Conservation (phyloP, 1,284 basidiomycete species). For the Ustilago nuda region DNA sequence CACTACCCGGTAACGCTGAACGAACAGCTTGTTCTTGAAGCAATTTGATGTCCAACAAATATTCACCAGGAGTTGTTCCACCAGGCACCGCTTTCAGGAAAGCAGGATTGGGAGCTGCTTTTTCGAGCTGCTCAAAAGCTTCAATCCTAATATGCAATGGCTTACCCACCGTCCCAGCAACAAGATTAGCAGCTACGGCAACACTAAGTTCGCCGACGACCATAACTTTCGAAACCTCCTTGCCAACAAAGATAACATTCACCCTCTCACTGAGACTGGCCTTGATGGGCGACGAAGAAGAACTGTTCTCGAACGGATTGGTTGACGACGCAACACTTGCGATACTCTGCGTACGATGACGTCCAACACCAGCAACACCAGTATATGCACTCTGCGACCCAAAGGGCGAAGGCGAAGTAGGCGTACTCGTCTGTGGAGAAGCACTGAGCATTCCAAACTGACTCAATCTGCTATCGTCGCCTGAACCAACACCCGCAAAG, state of each 20-base stretch:
- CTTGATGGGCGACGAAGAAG: conserved; percentile 24
- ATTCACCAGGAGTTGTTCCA: conserved; percentile 70
- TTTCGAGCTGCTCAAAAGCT: conserved; percentile 72
- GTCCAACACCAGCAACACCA: conserved; percentile 41
- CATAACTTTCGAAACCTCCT: conserved; percentile 71
- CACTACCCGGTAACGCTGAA: conserved; percentile 24
- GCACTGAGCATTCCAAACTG: conserved; percentile 42
- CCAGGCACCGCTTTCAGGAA: conserved; percentile 70
- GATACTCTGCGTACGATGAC: conserved; percentile 55
- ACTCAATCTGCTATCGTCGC: conserved; percentile 34
- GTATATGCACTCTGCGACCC: conserved; percentile 42
- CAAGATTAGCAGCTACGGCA: conserved; percentile 18
- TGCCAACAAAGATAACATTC: conserved; percentile 71
- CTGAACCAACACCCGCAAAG: conserved; percentile 26
- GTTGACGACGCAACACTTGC: conserved; percentile 49
- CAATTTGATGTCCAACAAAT: conserved; percentile 70
- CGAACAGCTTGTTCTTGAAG: conserved; percentile 56
- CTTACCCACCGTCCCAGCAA: conserved; percentile 12
- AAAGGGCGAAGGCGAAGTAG: conserved; percentile 41
- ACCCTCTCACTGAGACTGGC: conserved; percentile 72
- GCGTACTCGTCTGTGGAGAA: conserved; percentile 27
- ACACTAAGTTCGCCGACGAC: conserved; percentile 72
- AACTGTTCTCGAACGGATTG: conserved; percentile 51
- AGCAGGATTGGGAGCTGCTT: conserved; percentile 72
- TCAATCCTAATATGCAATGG: conserved; percentile 70